Percentiles rank a stretch among this genome's conserved stretches.
Evolutionary conservation across 371 early-diverging fungal genomes (phyloP).

Genomic region (Mucor indicus): DNA sequence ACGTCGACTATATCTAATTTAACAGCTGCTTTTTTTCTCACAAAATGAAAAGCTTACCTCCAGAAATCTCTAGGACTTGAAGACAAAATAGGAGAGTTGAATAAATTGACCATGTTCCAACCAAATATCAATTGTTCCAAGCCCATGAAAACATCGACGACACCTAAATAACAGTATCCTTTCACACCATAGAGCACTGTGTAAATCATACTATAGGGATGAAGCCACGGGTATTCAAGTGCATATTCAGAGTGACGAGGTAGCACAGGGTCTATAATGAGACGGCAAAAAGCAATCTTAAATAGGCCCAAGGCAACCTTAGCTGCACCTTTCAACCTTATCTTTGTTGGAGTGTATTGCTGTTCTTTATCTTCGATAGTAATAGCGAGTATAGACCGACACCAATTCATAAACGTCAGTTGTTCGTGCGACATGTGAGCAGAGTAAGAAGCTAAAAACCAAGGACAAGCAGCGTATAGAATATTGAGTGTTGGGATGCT

Average conservation of each 20-base stretch:
- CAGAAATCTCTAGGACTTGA: slow-evolving; percentile 40
- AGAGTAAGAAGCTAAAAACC: slow-evolving; percentile 31
- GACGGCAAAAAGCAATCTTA: slow-evolving; percentile 11
- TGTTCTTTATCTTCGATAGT: slow-evolving; percentile 13
- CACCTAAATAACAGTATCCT: slow-evolving; percentile 14
- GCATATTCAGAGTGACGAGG: slow-evolving; percentile 13
- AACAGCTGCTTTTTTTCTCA: not conserved
- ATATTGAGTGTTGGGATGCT: slow-evolving; percentile 6
- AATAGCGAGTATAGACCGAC: slow-evolving; percentile 10
- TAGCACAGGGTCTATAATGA: slow-evolving; percentile 16
- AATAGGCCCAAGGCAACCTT: slow-evolving; percentile 16
- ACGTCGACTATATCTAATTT: slow-evolving; percentile 20
- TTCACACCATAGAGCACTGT: slow-evolving; percentile 19
- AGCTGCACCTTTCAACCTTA: slow-evolving; percentile 6
- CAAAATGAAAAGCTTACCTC: slow-evolving; percentile 24
- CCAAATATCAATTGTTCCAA: slow-evolving; percentile 11
- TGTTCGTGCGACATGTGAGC: slow-evolving; percentile 17
- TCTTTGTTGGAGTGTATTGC: not conserved
- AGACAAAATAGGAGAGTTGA: slow-evolving; percentile 19
- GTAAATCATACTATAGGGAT: slow-evolving; percentile 2
- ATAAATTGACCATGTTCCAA: slow-evolving; percentile 17
- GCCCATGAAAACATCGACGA: slow-evolving; percentile 11
- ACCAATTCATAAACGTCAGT: slow-evolving; percentile 11
- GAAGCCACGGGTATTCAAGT: slow-evolving; percentile 10
- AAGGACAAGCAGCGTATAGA: slow-evolving; percentile 22